Base-by-base conservation (phyloP, 352 stramenopile genomes). In the Phytophthora multivora region DNA sequence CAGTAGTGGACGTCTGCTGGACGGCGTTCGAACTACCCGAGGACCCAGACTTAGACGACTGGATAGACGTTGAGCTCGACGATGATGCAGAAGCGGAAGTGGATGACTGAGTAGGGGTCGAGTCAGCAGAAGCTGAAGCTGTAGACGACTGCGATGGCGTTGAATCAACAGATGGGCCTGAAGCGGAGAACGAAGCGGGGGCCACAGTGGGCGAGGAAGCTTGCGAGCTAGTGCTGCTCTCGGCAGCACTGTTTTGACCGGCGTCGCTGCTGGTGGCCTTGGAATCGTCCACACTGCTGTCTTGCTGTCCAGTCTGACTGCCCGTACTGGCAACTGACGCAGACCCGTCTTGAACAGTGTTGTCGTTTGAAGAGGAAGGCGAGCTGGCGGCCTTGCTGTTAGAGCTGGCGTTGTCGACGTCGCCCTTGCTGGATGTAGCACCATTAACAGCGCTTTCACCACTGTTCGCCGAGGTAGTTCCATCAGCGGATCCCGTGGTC, bases 371-470 rank as follows among this genome's bases (percentile, higher is more conserved):
- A 5, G 57, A 65, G 13, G 42, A 47, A 63, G 46, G 28, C 10
- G 45, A 56, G n/a, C 38, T 47, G n/a, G 28, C 12, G 39, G 28
- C 51, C 5, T 68, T 68, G 33, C 49, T 60, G 21, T 33, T 47
- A 4, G 12, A 53, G 26, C 42, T 59, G 3, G 6, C 16, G 33
- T 8, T 40, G 36, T 28, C 39, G 9, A 7, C 26, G 9, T 50
- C 35, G 10, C 48, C 41, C 41, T 63, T 53, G 2, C 35, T 46
- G 4, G 60, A 7, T 2, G 31, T 35, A 45, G 38, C 36, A 36
- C 1, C 45, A 19, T 18, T 38, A 49, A 36, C 49, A n/a, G 50
- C 58, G 28, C 16, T 58, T 28, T 18, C 21, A 12, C 31, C 51
- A 51, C 33, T 16, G 21, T 9, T 15, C 12, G n/a, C 3, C 31